Evolutionary conservation across 2,329 filamentous ascomycete species (phyloP).

Genomic region (Aspergillus sp.): DNA sequence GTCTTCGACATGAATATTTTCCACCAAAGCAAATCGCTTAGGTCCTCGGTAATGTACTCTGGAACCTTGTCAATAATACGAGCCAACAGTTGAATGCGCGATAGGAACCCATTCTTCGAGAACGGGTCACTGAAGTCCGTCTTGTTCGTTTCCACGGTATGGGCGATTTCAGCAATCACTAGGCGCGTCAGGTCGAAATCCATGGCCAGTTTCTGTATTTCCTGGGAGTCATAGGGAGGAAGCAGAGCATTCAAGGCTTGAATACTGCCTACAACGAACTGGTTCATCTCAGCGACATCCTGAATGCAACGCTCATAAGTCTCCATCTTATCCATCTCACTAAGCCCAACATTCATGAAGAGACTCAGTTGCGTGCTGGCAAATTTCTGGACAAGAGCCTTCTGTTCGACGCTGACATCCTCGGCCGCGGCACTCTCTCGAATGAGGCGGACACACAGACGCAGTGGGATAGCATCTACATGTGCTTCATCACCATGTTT

Average conservation of each 20-base stretch:
- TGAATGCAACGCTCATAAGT: constrained; percentile 67
- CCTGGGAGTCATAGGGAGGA: constrained; percentile 42
- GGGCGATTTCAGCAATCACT: constrained; percentile 64
- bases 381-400: constrained; percentile 63
- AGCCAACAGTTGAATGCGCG: constrained; percentile 59
- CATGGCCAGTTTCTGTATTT: constrained; percentile 58
- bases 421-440: constrained; percentile 65
- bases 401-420: constrained; percentile 55
- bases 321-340: constrained; percentile 55
- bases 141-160: constrained; percentile 48
- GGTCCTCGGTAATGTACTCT: constrained; percentile 59
- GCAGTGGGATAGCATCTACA: constrained; percentile 48
- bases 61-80: constrained; percentile 62
- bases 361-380: constrained; percentile 61
- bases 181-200: constrained; percentile 63
- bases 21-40: constrained; percentile 68
- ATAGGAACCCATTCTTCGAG: constrained; percentile 46
- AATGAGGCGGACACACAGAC: constrained; percentile 65
- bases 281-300: constrained; percentile 64
- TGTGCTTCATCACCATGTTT: constrained; percentile 39
- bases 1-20: constrained; percentile 66
- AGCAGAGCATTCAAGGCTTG: constrained; percentile 58
- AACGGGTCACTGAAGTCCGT: constrained; percentile 39
- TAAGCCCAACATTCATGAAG: constrained; percentile 59
- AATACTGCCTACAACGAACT: constrained; percentile 70